Evolutionary conservation across 805 yeast genomes (phyloP), one percentile per base, ranked within the genome.

Genomic region (Candida endomychidarum): DNA sequence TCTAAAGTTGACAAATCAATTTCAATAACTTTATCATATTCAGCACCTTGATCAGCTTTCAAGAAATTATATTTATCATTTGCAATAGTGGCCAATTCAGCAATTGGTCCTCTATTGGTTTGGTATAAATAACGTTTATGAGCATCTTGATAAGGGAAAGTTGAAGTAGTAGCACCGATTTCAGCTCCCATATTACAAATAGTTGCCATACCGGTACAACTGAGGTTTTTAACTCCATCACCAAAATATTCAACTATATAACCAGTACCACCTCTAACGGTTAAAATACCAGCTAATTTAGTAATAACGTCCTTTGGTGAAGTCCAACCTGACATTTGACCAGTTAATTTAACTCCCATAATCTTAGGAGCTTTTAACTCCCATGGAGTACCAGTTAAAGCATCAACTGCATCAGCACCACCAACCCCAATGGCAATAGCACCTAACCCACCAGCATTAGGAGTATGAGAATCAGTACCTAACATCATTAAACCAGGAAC

Each of bases 151-250:
- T 81, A 91, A 48, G 99, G 99, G 88, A 93, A 93, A 42, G 87
- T 80, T 17, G 98, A 91, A 31, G 99, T 93, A 26, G 99, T 93
- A 31, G 99, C 99, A 67, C 99, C 99, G 43, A 93, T 89, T 71
- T 93, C 99, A 40, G 99, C 99, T 63, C 99, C 99, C 99, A 93
- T 93, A 69, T 93, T 93, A 78, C 98, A 91, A 64, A 93, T 91
- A 46, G 99, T 93, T 47, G 96, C 99, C 99, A 93, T 93, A 72
- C 99, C 99, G 24, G 99, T 93, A 73, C 96, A 88, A 17, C 95
- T 83, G 56, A 93, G 78, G 40, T 84, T 72, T 47, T 82, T 73
- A 33, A 89, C 95, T 71, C 99, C 99, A 40, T 82, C 88, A 60
- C 99, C 99, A 59, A 87, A 91, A 72, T 93, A 93, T 72, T 93